A percentile compares a stretch with the other conserved stretches of the same genome.
Conservation (phyloP, 768 basidiomycete genomes). For the Clavulina sp. region DNA sequence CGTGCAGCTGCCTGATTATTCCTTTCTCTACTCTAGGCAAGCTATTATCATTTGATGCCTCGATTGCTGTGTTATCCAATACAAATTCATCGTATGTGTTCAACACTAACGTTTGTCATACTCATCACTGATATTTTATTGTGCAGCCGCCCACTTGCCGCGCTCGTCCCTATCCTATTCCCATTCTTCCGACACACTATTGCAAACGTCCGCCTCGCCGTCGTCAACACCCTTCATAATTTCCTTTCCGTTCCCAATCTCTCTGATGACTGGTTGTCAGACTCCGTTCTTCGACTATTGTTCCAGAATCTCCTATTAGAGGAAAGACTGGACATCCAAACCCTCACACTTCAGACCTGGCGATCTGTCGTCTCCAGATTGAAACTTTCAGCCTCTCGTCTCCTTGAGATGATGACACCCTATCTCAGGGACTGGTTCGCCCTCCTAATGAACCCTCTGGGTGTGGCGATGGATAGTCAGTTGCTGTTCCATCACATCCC, state of each 20-base stretch:
- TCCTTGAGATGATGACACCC: background rate
- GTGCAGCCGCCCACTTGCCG: slow-evolving; percentile 56
- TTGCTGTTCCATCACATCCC: slow-evolving; percentile 51
- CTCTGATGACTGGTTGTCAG: slow-evolving; percentile 62
- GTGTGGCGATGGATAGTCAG: slow-evolving; percentile 50
- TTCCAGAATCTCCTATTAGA: slow-evolving; percentile 92
- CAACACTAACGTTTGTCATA: background rate
- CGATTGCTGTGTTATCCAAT: slow-evolving; percentile 58
- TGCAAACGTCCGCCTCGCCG: slow-evolving; percentile 76
- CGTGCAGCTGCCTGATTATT: background rate
- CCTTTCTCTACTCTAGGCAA: slow-evolving; percentile 35
- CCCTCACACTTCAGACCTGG: slow-evolving; percentile 59
- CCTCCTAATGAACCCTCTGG: slow-evolving; percentile 78
- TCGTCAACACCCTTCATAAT: slow-evolving; percentile 71
- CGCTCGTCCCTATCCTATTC: slow-evolving; percentile 72
- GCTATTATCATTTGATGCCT: slow-evolving; percentile 59
- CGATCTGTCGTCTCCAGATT: slow-evolving; percentile 23
- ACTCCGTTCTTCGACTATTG: slow-evolving; percentile 61
- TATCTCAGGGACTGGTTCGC: slow-evolving; percentile 54
- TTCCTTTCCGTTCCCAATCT: slow-evolving; percentile 68
- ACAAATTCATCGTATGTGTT: slow-evolving; percentile 50
- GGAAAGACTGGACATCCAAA: slow-evolving; percentile 70
- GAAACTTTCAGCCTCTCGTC: background rate
- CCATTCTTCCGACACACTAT: slow-evolving; percentile 98
- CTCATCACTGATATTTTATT: background rate